Evolutionary conservation across 139 green algal genomes (phyloP).

Genomic region (Coelastrella sp.): DNA sequence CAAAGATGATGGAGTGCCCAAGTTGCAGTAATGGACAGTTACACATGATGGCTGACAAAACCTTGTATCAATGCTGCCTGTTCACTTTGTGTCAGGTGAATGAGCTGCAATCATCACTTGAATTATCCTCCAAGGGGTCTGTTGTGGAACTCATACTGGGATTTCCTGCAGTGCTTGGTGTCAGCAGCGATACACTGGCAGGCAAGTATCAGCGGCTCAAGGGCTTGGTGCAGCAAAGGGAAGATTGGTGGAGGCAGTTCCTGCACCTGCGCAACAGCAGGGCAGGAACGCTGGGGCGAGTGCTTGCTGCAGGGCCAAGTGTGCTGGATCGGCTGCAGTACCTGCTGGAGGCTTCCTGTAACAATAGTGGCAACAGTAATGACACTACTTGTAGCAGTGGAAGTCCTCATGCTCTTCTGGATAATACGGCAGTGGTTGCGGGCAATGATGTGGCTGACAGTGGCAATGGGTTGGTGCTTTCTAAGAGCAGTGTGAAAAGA

Average conservation of each 20-base stretch:
- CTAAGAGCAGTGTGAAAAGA: not conserved
- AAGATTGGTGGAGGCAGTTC: slow-evolving; percentile 20
- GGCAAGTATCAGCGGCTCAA: not conserved
- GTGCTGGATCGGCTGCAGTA: slow-evolving; percentile 37
- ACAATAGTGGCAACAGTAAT: not conserved
- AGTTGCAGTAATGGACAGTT: too few species aligned
- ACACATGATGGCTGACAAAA: too few species aligned
- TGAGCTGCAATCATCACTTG: not conserved
- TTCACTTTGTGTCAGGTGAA: not conserved
- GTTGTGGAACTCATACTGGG: not conserved
- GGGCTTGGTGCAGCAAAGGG: not conserved
- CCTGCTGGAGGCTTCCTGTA: not conserved
- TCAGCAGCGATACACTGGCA: not conserved
- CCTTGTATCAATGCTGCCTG: not conserved
- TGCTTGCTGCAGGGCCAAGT: slow-evolving; percentile 3
- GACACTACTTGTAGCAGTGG: not conserved
- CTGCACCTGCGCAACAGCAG: not conserved
- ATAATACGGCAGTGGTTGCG: too few species aligned
- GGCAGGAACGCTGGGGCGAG: not conserved
- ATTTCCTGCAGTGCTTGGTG: not conserved
- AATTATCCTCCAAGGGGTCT: not conserved
- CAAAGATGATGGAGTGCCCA: too few species aligned
- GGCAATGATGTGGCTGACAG: not conserved
- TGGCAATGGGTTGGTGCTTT: not conserved
- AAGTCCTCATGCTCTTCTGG: too few species aligned